Percentiles rank a stretch among this genome's conserved stretches.
These are phyloP conservation scores for Globisporangium carolinianum DNA, from an alignment of 352 stramenopile genomes.

Conservation along the genomic window DNA sequence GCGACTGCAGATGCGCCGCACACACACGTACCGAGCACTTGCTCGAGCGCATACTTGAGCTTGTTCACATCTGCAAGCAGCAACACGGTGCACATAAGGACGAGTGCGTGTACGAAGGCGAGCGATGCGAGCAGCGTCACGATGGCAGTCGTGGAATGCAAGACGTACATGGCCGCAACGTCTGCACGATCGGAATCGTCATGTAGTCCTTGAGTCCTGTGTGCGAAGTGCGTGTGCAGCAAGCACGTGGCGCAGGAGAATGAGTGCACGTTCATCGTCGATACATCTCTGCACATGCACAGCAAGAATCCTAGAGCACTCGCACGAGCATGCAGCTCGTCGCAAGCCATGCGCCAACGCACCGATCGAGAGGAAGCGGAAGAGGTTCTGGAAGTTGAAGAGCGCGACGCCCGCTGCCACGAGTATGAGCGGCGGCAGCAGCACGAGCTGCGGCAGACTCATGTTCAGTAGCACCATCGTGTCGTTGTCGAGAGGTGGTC, in stretches of 20 bases:
- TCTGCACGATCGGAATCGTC: slow-evolving; percentile 56
- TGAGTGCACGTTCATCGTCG: not conserved
- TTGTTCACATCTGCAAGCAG: slow-evolving; percentile 46
- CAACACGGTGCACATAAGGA: too few relatives aligned
- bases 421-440: slow-evolving; percentile 68
- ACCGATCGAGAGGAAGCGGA: slow-evolving; percentile 60
- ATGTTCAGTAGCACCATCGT: slow-evolving; percentile 35
- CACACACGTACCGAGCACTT: slow-evolving; percentile 37
- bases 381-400: slow-evolving; percentile 79
- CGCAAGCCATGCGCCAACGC: slow-evolving; percentile 1
- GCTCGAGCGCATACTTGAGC: slow-evolving; percentile 58
- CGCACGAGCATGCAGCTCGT: too few relatives aligned
- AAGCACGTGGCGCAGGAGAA: not conserved
- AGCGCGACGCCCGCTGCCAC: slow-evolving; percentile 57
- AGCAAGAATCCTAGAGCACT: not conserved
- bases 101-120: too few relatives aligned
- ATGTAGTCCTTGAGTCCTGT: slow-evolving; percentile 60
- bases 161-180: slow-evolving; percentile 42
- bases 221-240: not conserved
- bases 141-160: not conserved
- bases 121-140: too few relatives aligned
- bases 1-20: not conserved
- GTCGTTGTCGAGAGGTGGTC: too few relatives aligned
- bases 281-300: not conserved
- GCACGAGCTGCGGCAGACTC: slow-evolving; percentile 50